Base-by-base conservation (phyloP, 2,329 filamentous ascomycete genomes). In the Davidsoniella eucalypti region DNA sequence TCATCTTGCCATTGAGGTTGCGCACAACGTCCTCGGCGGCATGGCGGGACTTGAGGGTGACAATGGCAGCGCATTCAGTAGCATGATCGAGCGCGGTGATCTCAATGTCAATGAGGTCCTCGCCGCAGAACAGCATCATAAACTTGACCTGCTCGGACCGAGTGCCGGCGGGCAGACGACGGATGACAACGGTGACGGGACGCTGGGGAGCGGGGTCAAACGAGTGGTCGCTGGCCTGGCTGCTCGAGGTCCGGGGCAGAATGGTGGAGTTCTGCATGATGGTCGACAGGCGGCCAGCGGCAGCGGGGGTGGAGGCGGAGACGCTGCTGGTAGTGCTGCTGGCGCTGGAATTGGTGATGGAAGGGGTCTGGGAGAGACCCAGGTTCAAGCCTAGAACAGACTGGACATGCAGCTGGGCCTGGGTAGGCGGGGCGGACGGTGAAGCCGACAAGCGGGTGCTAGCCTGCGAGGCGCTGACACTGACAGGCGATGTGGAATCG, bases 171-270 rank as follows among this genome's bases (percentile, higher is more conserved):
- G 51, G 51, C 47, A 53, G 26, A 17, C 44, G 51, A 23, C 51
- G 51, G 9, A 53, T 26, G 37, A 26, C 17, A 16, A 53, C 43
- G 25, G 18, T 42, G 21, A 53, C 51, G 2, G 51, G 51, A 9
- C 51, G 51, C 47, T 53, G 51, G 9, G 51, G 51, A 14, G 51
- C 51, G 44, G 51, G 51, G 47, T 53, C 47, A 36, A 53, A 53
- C n/a, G 18, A 38, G 26, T 47, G 43, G 12, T 39, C 47, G 25
- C 47, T 49, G 25, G 47, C 47, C 12, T 49, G 41, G 47, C 38
- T 42, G 37, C 47, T 49, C 14, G 38, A 29, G 23, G 23, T 49
- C 17, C n/a, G 16, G 16, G 44, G 29, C n/a, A 36, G 12, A 12
- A 38, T 33, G 14, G 43, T 33, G 23, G 33, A 7, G 10, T 47